phyloP scores from a whole-genome alignment of 768 basidiomycete species.

The Lactarius trivialis region DNA sequence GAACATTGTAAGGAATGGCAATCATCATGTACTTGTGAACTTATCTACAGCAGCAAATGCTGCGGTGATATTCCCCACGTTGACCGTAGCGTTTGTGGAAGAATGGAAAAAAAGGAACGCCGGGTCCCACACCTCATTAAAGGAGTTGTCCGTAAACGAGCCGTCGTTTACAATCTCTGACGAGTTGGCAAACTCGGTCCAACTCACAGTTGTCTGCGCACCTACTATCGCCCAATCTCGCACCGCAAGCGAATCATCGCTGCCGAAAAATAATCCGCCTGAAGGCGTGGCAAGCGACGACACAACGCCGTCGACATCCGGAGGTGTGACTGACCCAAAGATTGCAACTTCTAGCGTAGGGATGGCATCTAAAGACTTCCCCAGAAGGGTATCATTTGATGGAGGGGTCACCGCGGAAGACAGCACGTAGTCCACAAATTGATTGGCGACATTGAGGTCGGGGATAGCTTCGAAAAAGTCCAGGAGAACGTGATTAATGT shows the following conservation, averaged over 20 bases:
- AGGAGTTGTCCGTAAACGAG: conserved; percentile 37
- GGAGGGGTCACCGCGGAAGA: conserved; percentile 38
- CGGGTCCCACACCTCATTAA: conserved; percentile 47
- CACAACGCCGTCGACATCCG: conserved; percentile 42
- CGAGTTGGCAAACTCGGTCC: conserved; percentile 49
- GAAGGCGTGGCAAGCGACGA: conserved; percentile 47
- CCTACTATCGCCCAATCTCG: conserved; percentile 49
- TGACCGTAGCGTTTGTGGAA: conserved; percentile 27
- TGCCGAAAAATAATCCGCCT: conserved; percentile 55
- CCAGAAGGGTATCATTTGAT: conserved; percentile 34
- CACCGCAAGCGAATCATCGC: conserved; percentile 40
- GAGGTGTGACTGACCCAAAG: conserved; percentile 48
- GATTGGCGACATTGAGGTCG: conserved; percentile 38
- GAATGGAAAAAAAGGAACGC: conserved; percentile 32
- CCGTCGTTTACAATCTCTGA: conserved; percentile 45
- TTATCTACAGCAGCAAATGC: conserved; percentile 32
- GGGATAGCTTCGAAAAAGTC: conserved; percentile 49
- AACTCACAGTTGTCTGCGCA: conserved; percentile 36
- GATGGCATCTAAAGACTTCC: conserved; percentile 37
- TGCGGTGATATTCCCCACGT: conserved; percentile 40
- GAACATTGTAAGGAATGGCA: background rate
- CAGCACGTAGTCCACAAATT: conserved; percentile 46
- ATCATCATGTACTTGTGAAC: conserved; percentile 21
- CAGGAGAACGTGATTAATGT: conserved; percentile 52
- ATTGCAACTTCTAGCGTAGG: conserved; percentile 56